A percentile compares a stretch with the other conserved stretches of the same genome.
Evolutionary conservation across 345 rosid genomes (phyloP).

Genomic region (Eucalyptus cloeziana): DNA sequence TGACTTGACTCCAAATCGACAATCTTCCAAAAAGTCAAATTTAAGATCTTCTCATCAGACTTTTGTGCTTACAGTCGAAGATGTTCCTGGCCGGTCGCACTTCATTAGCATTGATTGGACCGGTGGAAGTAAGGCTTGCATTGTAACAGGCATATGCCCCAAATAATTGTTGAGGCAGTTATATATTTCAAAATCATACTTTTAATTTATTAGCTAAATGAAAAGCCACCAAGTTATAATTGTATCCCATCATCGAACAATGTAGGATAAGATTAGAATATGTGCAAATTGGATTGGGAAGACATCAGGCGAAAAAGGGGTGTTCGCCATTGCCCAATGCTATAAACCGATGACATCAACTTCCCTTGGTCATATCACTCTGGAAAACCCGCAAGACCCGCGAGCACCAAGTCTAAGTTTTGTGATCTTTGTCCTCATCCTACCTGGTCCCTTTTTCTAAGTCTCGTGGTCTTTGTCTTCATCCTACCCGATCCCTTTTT

Average conservation of each 20-base stretch:
- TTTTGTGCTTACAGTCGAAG: neutral
- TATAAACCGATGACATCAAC: neutral
- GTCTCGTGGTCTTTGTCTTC: neutral
- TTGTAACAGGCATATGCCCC: neutral
- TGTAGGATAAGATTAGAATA: neutral
- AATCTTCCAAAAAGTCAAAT: neutral
- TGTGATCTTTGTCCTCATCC: neutral
- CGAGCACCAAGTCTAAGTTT: neutral
- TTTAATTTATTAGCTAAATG: neutral
- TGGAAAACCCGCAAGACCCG: neutral
- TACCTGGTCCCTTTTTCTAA: neutral
- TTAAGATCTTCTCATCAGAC: neutral
- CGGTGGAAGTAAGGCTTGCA: neutral
- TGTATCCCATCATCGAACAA: neutral
- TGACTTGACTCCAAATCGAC: neutral
- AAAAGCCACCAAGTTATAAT: neutral
- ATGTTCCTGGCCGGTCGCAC: neutral
- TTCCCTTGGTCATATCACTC: accelerated
- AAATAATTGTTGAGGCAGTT: neutral
- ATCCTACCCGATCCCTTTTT: neutral
- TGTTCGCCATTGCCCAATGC: neutral
- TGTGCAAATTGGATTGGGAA: neutral
- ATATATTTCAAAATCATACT: neutral
- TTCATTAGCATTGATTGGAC: neutral
- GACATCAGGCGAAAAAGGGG: neutral